phyloP scores from a whole-genome alignment of 2,329 filamentous ascomycete genomes.

The Hymenoscyphus fraxineus region DNA sequence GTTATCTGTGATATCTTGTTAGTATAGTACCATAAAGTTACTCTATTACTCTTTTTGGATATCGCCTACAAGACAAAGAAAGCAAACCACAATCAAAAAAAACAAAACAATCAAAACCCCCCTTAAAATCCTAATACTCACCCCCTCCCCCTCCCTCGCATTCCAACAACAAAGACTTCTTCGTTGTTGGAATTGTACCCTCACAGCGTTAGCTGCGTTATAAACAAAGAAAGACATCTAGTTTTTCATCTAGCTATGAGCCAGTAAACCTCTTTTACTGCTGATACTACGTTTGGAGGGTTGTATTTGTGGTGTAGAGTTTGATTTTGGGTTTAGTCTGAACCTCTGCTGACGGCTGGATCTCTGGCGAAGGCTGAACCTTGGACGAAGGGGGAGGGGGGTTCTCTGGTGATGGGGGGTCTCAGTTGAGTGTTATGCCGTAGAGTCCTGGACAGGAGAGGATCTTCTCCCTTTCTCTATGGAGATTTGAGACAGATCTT shows the following conservation, averaged over 20 bases:
- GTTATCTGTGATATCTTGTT: neutral
- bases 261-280: constrained; percentile 1
- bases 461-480: neutral
- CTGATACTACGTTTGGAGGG: neutral
- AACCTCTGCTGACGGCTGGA: too few relatives aligned
- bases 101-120: neutral
- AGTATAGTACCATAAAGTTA: too few relatives aligned
- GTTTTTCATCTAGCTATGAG: neutral
- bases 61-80: too few relatives aligned
- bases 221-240: constrained; percentile 4
- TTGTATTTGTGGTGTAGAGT: constrained; percentile 1
- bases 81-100: too few relatives aligned
- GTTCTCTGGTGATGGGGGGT: too few relatives aligned
- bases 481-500: neutral
- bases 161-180: neutral
- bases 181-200: too few relatives aligned
- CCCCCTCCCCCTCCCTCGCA: neutral
- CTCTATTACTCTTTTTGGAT: too few relatives aligned
- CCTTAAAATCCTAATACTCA: neutral
- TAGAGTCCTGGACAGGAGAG: neutral
- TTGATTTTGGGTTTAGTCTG: too few relatives aligned
- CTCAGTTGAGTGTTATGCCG: too few relatives aligned
- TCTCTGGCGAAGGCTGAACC: too few relatives aligned
- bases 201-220: constrained; percentile 6
- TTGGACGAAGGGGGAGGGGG: too few relatives aligned